Conservation (phyloP, 345 rosid genomes). For the rapeseed (Brassica napus) region DNA sequence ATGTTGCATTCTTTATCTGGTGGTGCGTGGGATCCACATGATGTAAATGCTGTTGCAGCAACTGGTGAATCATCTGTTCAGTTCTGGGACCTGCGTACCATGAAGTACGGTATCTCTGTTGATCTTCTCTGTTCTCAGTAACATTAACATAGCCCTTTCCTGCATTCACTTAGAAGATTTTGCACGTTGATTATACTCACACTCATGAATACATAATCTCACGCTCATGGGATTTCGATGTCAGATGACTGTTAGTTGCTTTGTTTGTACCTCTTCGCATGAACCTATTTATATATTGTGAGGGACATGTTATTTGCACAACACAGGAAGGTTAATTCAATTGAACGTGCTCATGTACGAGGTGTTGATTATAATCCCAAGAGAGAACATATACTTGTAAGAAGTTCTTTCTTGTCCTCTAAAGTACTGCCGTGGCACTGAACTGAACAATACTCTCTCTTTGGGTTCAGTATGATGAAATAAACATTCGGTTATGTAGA, state of each 20-base stretch:
- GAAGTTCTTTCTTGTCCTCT: slow-evolving; percentile 19
- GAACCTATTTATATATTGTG: background rate
- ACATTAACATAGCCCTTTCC: background rate
- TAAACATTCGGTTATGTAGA: slow-evolving; percentile 36
- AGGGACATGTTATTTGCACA: background rate
- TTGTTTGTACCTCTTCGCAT: background rate
- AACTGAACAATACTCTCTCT: background rate
- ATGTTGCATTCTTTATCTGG: slow-evolving; percentile 80
- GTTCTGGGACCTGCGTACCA: slow-evolving; percentile 85
- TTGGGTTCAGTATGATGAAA: slow-evolving; percentile 7
- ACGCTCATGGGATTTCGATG: background rate
- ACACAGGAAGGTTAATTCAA: slow-evolving; percentile 69
- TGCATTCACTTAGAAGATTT: slow-evolving; percentile 14
- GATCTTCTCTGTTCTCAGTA: background rate
- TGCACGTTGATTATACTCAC: background rate
- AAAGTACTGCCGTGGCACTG: background rate
- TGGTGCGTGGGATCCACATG: slow-evolving; percentile 96
- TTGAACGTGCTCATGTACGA: slow-evolving; percentile 64
- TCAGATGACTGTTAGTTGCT: slow-evolving; percentile 5
- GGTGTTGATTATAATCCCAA: slow-evolving; percentile 62
- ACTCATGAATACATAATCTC: background rate
- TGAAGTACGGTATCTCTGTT: slow-evolving; percentile 59
- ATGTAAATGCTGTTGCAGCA: slow-evolving; percentile 71
- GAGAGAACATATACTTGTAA: slow-evolving; percentile 73
- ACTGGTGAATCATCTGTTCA: slow-evolving; percentile 89